Evolutionary conservation across 768 basidiomycete genomes (phyloP), one percentile per base, ranked within the genome.

Genomic region (Hydnomerulius pinastri): DNA sequence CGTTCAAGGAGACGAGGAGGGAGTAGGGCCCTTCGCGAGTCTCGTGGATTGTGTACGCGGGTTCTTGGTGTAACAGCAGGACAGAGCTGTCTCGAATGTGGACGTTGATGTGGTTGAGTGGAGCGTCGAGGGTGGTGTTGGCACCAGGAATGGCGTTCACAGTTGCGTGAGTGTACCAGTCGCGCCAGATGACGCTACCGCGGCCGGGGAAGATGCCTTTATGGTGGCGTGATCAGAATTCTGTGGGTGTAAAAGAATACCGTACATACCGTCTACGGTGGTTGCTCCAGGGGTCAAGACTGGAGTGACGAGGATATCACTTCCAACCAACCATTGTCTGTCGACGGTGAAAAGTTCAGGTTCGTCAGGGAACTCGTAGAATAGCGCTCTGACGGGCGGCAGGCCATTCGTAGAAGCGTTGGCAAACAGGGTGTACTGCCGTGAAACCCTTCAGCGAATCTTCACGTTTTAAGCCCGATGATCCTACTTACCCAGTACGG

Each of bases 341-440:
- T 87, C 83, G 10, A 87, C 67, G 23, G 67, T 69, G 50, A 85
- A 84, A 2, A 85, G 64, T 52, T 85, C 83, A 0, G 82, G 78
- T 53, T 89, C 82, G 35, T 85, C 70, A 1, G 86, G 85, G 72
- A 89, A 91, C 62, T 90, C 85, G 59, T 78, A 90, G 76, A 88
- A 90, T 27, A 91, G 73, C 5, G 90, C 84, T 30, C 83, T 81
- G 32, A 92, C 70, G 10, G 85, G 85, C 4, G 90, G 89, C 4
- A 86, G 82, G 2, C 87, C 88, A 29, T 63, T 61, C 4, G 69
- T 71, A 6, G 86, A 87, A 4, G 86, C 74, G 48, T 87, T 83
- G 6, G 85, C 85, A 57, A 90, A 88, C 11, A 87, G 74, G 0
- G 86, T 83, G 61, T 87, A 88, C 87, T 87, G 47, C 46, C 13